Evolutionary conservation across 257 asterid species (phyloP), one percentile per base, ranked within the genome.

Genomic region (Agastache rugosa): DNA sequence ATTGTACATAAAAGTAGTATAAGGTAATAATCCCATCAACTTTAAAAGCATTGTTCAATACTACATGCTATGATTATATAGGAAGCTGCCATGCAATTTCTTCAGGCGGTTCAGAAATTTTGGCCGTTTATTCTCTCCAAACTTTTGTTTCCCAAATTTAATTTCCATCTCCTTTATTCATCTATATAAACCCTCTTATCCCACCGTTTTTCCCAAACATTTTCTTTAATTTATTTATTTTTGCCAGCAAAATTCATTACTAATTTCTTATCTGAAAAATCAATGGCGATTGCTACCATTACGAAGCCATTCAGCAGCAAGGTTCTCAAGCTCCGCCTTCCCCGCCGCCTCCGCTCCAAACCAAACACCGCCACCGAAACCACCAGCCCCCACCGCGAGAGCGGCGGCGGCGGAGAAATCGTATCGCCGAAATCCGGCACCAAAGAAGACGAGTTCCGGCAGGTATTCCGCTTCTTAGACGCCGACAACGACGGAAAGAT

Each of bases 401-500:
- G n/a, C 44, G 19, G 11, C 34, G 56, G 56, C 71, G 53, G n/a
- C 3, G 17, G 14, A 12, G 55, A 48, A 15, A 48, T 16, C 31
- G 71, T 35, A 20, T 15, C 58, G 11, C 79, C 70, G 6, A 75
- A 61, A 75, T 48, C 27, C 29, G 48, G 31, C 39, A 68, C 58
- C 54, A 75, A 76, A 48, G 85, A 71, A 48, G 80, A 76, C 27
- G 84, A 75, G 42, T 80, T 77, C 58, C 69, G 72, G 16, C 80
- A 64, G 70, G 89, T 87, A 44, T 85, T 87, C 27, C 61, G 71
- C 14, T 81, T 74, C 62, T 65, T 87, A 4, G 90, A 87, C 58
- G 48, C 65, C 25, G 67, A 85, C 82, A 65, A 69, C 20, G 92
- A 87, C 73, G 89, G 88, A 16, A 79, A 37, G 68, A 83, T 87